Evolutionary conservation across 1,284 basidiomycete genomes (phyloP).

Genomic region (Amylostereum areolatum): DNA sequence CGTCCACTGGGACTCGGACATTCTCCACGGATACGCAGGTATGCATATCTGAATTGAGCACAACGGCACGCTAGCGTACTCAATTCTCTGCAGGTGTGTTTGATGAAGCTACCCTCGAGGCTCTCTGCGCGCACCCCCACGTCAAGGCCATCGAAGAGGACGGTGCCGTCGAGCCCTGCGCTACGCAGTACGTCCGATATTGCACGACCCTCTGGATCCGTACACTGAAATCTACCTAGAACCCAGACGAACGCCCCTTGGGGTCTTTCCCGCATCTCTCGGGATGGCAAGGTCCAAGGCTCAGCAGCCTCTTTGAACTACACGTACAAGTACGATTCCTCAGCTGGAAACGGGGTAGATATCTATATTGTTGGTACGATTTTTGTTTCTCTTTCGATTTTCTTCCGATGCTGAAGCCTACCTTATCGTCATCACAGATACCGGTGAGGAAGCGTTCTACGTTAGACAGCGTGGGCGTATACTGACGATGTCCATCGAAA

Average conservation of each 20-base stretch:
- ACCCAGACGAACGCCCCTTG: slow-evolving; percentile 25
- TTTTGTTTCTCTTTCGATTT: too few relatives aligned
- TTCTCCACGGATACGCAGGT: slow-evolving; percentile 59
- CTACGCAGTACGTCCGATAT: too few relatives aligned
- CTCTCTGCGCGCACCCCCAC: slow-evolving; percentile 57
- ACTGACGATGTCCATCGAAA: not conserved
- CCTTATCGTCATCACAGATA: too few relatives aligned
- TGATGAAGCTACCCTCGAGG: slow-evolving; percentile 45
- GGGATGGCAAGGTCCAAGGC: slow-evolving; percentile 10
- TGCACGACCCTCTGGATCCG: too few relatives aligned
- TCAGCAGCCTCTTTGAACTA: slow-evolving; percentile 12
- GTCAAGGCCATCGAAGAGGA: slow-evolving; percentile 52
- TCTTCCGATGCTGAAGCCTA: too few relatives aligned
- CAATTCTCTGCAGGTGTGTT: slow-evolving; percentile 30
- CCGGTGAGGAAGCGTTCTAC: too few relatives aligned
- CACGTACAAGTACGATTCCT: slow-evolving; percentile 25
- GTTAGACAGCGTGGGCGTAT: too few relatives aligned
- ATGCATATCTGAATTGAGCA: slow-evolving; percentile 10
- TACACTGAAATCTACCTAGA: not conserved
- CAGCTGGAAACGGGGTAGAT: slow-evolving; percentile 29
- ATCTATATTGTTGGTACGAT: slow-evolving; percentile 23
- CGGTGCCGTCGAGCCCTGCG: too few relatives aligned
- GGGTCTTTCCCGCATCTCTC: slow-evolving; percentile 28
- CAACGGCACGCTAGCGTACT: not conserved
- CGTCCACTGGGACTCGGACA: slow-evolving; percentile 26